A percentile compares a stretch with the other conserved stretches of the same genome.
These are phyloP conservation scores for Coemansia sp. DNA, from an alignment of 192 early-diverging fungal species.

Conservation along the genomic window DNA sequence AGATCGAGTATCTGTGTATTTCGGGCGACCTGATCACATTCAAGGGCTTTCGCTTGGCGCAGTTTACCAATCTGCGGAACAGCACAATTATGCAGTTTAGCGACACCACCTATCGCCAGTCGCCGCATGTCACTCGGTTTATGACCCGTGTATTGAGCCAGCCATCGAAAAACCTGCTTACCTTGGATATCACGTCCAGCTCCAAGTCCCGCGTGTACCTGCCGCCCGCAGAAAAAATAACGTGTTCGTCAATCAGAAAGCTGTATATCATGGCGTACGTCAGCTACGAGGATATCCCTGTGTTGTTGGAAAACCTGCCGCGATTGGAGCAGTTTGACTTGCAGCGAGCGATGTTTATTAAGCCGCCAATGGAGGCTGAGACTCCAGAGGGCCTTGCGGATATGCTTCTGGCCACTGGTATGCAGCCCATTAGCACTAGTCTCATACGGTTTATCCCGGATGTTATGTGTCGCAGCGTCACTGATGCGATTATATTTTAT, in stretches of 20 bases:
- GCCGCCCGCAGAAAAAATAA: slow-evolving; percentile 15
- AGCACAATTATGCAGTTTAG: slow-evolving; percentile 23
- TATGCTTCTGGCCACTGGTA: slow-evolving; percentile 18
- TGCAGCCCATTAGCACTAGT: slow-evolving; percentile 32
- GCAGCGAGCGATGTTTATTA: slow-evolving; percentile 14
- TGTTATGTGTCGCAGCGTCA: slow-evolving; percentile 21
- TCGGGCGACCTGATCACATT: slow-evolving; percentile 33
- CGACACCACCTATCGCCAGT: slow-evolving; percentile 13
- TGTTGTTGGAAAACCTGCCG: slow-evolving; percentile 21
- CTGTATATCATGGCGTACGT: slow-evolving; percentile 23
- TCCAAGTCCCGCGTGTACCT: slow-evolving; percentile 21
- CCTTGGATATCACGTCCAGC: slow-evolving; percentile 9
- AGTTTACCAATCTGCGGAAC: slow-evolving; percentile 7
- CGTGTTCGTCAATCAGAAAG: slow-evolving; percentile 15
- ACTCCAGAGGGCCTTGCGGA: slow-evolving; percentile 34
- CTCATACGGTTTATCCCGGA: slow-evolving; percentile 30
- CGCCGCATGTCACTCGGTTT: slow-evolving; percentile 31
- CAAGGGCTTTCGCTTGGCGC: slow-evolving; percentile 31
- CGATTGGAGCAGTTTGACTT: slow-evolving; percentile 28
- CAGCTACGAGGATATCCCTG: slow-evolving; percentile 19
- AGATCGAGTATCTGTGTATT: slow-evolving; percentile 24
- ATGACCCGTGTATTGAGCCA: slow-evolving; percentile 22
- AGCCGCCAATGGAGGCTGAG: slow-evolving; percentile 23
- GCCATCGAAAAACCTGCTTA: slow-evolving; percentile 9
- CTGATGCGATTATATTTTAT: slow-evolving; percentile 34